These are phyloP conservation scores for Chaetoscypha palmicola DNA, from an alignment of 2,329 filamentous ascomycete species.

Conservation along the genomic window DNA sequence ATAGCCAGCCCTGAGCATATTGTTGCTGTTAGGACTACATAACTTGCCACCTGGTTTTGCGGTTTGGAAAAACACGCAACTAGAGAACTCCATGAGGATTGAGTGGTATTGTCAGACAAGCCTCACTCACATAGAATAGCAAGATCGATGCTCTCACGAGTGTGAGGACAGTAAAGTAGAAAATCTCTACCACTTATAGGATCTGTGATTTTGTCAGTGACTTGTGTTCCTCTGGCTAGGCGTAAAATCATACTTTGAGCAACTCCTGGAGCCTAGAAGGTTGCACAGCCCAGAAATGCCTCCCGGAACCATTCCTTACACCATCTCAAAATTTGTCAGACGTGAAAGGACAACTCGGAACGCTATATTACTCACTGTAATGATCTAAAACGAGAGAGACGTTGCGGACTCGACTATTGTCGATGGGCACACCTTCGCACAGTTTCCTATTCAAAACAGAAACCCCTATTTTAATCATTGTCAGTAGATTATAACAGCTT, in stretches of 20 bases:
- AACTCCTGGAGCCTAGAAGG: not conserved
- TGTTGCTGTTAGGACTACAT: conserved; percentile 2
- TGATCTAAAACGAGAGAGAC: conserved; percentile 8
- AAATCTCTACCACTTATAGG: conserved; percentile 12
- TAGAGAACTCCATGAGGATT: too few species aligned
- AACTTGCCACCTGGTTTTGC: conserved; percentile 3
- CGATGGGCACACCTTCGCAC: conserved; percentile 9
- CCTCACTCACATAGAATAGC: conserved; percentile 15
- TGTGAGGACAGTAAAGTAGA: conserved; percentile 13
- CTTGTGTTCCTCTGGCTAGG: too few species aligned
- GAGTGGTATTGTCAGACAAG: too few species aligned
- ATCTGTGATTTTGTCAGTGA: conserved; percentile 6
- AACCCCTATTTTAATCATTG: conserved; percentile 9
- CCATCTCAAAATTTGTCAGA: conserved; percentile 5
- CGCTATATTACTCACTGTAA: conserved; percentile 9
- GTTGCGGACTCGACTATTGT: conserved; percentile 5
- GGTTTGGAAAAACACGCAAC: conserved; percentile 15
- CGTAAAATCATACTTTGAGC: not conserved
- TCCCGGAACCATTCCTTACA: conserved; percentile 11
- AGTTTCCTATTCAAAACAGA: conserved; percentile 5
- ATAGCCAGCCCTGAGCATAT: conserved; percentile 10
- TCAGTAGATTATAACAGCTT: too few species aligned
- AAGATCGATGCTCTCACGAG: conserved; percentile 16
- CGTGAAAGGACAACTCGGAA: not conserved
- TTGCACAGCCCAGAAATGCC: conserved; percentile 16